Evolutionary conservation across 225 moss, liverwort and hornwort genomes (phyloP), one percentile per base, ranked within the genome.

Genomic region (Pseudisothecium myosuroides): DNA sequence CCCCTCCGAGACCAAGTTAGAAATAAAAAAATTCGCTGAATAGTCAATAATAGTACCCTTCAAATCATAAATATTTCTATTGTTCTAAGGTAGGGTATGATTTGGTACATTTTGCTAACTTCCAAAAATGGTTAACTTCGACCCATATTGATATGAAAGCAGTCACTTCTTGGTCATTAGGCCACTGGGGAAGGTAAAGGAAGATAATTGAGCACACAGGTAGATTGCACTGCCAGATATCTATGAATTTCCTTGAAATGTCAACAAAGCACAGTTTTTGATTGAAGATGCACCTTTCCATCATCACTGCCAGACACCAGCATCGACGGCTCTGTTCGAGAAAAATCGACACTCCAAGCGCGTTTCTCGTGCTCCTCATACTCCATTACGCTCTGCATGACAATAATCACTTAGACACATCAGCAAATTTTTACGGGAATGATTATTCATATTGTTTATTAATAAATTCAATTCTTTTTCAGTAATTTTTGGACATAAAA

Each of bases 281-380:
- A 41, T 18, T 23, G 69, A 50, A 71, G 20, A 14, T 75, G 60
- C 86, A 95, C 98, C 97, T 98, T 97, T 80, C 97, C 96, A 85
- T 98, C 98, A 80, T 98, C 98, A 86, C 98, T 98, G 18, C 98
- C 98, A 39, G 97, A 98, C 63, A 98, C 96, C 58, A 98, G 92
- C 91, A 96, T 92, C 5, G 98, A 97, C 32, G 96, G 95, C 52
- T 97, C 96, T 55, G 92, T 98, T 77, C 93, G 95, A 13, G 97
- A 95, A 80, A 98, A 98, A 88, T 98, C 98, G 21, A 98, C 97
- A 89, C 96, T 96, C 98, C 98, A 98, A 59, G 97, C 97, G 39
- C 98, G 96, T 93, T 97, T 97, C 89, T 97, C 98, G 71, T 98
- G 98, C 92, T 98, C 98, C 82, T 98, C 98, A 43, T 97, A 97